Base-by-base conservation (phyloP, 1,284 basidiomycete genomes). In the Ganoderma multipileum region DNA sequence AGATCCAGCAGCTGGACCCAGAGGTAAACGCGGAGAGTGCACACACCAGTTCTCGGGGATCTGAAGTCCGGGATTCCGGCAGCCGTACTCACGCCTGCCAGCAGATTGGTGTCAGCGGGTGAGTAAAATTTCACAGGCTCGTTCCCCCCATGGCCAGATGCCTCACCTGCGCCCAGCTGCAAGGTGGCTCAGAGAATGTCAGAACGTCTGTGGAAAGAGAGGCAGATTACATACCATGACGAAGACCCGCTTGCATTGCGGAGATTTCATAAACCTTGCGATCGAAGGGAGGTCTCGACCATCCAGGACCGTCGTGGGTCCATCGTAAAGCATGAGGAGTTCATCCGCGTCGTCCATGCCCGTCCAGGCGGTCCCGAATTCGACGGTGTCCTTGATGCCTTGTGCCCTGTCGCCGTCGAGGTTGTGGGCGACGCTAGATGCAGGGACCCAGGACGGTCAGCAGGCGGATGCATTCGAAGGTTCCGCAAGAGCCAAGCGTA, bases 41-140 rank as follows among this genome's bases (percentile, higher is more conserved):
- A 50, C 84, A 59, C 71, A 87, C 91, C 92, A 69, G 92, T 94
- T 59, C 88, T 85, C 5, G 92, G 91, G 30, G 91, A 93, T 71
- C 92, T 83, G 75, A 94, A 94, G 78, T 94, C 92, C 6, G 92
- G 92, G 41, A 94, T 94, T 2, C 92, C 92, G 72, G 92, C 92
- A 47, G 91, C 86, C 5, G 91, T 93, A 74, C 91, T 93, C 54
- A 93, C 85, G 55, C 92, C 92, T 94, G 68, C 52, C 33, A 38
- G 30, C 36, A 33, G 47, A 52, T 67, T 54, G 33, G 36, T 38
- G 58, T 65, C 55, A 42, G 28, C 39, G 65, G 14, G 33, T 12
- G n/a, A 11, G 12, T 39, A 42, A n/a, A 61, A 61, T 41, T n/a
- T n/a, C n/a, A 42, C 66, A 41, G 61, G 50, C 28, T 23, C 41